Evolutionary conservation across 257 asterid species (phyloP).

Genomic region (Striga asiatica): DNA sequence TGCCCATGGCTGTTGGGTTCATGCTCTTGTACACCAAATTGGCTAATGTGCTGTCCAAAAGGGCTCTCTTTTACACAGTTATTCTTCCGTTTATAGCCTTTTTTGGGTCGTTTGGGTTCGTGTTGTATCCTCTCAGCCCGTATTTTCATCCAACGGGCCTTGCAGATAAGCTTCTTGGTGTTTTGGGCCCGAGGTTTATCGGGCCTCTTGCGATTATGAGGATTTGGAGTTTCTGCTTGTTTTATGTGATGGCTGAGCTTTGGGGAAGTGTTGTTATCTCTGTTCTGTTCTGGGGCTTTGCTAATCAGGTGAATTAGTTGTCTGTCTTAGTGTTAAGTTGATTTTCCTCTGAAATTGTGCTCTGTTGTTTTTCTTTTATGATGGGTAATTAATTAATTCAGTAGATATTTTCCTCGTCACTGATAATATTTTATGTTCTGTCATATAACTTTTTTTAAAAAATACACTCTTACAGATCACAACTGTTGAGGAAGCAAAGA

Average conservation of each 20-base stretch:
- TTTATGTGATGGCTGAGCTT: constrained; percentile 98
- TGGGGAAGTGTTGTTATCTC: constrained; percentile 99
- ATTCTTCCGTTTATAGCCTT: constrained; percentile 86
- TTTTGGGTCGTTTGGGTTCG: constrained; percentile 93
- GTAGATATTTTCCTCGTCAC: too few species aligned
- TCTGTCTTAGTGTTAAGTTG: not conserved
- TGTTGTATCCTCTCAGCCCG: constrained; percentile 81
- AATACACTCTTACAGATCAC: constrained; percentile 58
- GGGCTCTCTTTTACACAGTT: constrained; percentile 80
- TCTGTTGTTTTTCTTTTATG: not conserved
- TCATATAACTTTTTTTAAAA: too few species aligned
- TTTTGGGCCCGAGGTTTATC: constrained; percentile 89
- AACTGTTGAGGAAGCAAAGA: constrained; percentile 87
- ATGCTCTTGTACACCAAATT: constrained; percentile 79
- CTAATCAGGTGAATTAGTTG: constrained; percentile 75
- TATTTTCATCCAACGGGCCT: constrained; percentile 86
- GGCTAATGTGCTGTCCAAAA: constrained; percentile 80
- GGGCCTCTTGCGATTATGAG: constrained; percentile 98
- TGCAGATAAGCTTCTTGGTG: constrained; percentile 66
- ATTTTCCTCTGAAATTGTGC: not conserved
- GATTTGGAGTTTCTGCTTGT: constrained; percentile 97
- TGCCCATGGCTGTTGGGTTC: constrained; percentile 97
- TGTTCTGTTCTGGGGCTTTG: constrained; percentile 96
- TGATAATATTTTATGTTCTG: too few species aligned
- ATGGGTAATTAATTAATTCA: too few species aligned